These are phyloP conservation scores for Fusarium mexicanum DNA, from an alignment of 2,329 filamentous ascomycete species.

Conservation along the genomic window DNA sequence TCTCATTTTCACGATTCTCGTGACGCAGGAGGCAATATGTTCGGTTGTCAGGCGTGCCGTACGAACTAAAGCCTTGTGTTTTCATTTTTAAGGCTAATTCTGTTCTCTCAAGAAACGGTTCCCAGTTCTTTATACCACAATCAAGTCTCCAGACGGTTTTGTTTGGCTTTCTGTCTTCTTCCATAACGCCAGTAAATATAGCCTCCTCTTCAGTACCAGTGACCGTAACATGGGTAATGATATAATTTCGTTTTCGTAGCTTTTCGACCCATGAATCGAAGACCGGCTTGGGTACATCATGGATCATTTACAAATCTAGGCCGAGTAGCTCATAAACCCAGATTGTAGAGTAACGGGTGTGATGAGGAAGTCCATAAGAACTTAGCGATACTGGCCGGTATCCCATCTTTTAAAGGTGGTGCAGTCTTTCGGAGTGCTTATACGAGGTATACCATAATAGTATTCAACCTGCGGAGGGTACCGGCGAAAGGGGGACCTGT, in stretches of 20 bases:
- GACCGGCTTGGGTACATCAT: neutral
- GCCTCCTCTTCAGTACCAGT: conserved; percentile 15
- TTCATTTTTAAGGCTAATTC: neutral
- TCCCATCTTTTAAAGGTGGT: neutral
- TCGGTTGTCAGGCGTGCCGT: conserved; percentile 13
- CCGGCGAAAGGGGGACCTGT: neutral
- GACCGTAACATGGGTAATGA: conserved; percentile 11
- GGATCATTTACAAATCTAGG: neutral
- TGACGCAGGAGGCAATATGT: conserved; percentile 30
- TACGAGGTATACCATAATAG: conserved; percentile 11
- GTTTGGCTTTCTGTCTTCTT: neutral
- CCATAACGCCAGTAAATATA: conserved; percentile 25
- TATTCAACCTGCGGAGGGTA: neutral
- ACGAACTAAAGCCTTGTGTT: conserved; percentile 24
- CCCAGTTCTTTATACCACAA: conserved; percentile 5
- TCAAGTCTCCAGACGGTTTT: conserved; percentile 15
- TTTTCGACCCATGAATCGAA: conserved; percentile 20
- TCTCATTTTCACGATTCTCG: conserved; percentile 29
- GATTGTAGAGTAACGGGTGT: conserved; percentile 22
- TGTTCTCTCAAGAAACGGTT: neutral
- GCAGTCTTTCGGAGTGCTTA: neutral
- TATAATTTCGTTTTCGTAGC: neutral
- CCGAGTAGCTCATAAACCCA: conserved; percentile 4
- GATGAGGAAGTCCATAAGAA: conserved; percentile 9
- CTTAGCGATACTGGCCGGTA: conserved; percentile 28